Evolutionary conservation across 2,329 filamentous ascomycete species (phyloP).

Genomic region (Curvularia spicifera): DNA sequence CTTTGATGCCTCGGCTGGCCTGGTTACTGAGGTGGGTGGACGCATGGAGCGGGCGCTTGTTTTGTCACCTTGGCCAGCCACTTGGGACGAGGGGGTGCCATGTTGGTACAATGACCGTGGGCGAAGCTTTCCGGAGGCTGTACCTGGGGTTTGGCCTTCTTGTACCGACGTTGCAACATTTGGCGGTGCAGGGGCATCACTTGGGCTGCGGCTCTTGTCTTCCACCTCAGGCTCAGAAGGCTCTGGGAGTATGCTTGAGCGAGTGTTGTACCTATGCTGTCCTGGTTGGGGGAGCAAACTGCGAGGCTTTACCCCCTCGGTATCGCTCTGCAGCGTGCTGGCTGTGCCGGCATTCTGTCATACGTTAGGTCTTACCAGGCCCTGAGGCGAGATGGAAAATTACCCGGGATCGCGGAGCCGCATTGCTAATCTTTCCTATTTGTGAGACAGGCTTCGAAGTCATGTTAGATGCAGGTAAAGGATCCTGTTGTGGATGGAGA

Average conservation of each 20-base stretch:
- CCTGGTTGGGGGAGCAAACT: constrained; percentile 46
- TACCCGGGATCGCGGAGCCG: constrained; percentile 12
- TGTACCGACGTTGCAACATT: constrained; percentile 2
- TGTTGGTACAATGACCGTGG: constrained; percentile 43
- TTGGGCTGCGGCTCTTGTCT: neutral
- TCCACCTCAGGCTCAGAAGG: constrained; percentile 7
- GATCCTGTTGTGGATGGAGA: constrained; percentile 24
- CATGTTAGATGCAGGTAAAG: constrained; percentile 30
- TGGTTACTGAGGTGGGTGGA: constrained; percentile 27
- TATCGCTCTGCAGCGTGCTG: constrained; percentile 16
- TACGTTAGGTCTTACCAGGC: constrained; percentile 10
- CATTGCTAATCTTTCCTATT: constrained; percentile 21
- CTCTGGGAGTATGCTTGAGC: constrained; percentile 14
- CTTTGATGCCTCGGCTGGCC: constrained; percentile 24
- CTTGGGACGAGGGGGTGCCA: constrained; percentile 18
- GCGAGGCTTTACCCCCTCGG: constrained; percentile 24
- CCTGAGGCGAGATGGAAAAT: neutral
- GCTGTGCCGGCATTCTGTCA: constrained; percentile 10
- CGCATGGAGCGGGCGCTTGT: constrained; percentile 22
- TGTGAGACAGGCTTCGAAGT: constrained; percentile 28
- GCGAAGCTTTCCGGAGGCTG: constrained; percentile 27
- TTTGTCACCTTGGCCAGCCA: constrained; percentile 14
- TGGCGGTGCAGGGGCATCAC: neutral
- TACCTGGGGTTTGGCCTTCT: constrained; percentile 6
- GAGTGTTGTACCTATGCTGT: constrained; percentile 29